Base-by-base conservation (phyloP, 2,329 filamentous ascomycete genomes). In the Colletotrichum nymphaeae region DNA sequence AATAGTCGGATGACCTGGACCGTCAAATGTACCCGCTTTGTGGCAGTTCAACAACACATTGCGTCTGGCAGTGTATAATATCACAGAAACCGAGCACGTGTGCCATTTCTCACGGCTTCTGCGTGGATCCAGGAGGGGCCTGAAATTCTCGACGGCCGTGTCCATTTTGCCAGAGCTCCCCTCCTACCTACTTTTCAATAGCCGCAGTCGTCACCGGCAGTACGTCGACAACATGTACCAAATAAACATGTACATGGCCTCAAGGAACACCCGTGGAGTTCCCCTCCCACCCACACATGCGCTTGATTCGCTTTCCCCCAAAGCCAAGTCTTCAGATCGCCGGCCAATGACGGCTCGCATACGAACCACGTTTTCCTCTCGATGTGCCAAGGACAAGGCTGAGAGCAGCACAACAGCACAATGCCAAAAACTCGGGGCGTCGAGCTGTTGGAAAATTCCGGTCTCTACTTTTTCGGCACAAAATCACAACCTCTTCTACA, bases 331-430 rank as follows among this genome's bases (percentile, higher is more conserved):
- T 57, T 71, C 71, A 71, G 60, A 74, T 63, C 22, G 32, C 59
- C 35, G 68, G 62, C 76, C 77, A 78, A 78, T 78, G 30, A 67
- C 62, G 64, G 53, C 35, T 52, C 69, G 42, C 53, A 49, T 64
- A 75, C 55, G 60, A 73, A 76, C 76, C 77, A 77, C 76, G 76
- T 77, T 76, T 75, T 72, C 71, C 69, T 63, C 72, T 74, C 71
- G 72, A 75, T 76, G 74, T 73, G 75, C 74, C 73, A 76, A 76
- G 75, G 66, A 66, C 76, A 72, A 78, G 77, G 77, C 77, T 78
- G 77, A 77, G 70, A 77, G 70, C 26, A 22, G 57, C 11, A 46
- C 60, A n/a, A 37, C 30, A 67, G 14, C 16, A n/a, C 42, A 49
- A 19, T 49, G 42, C 52, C 59, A 53, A 53, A 63, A 72, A 57